Conservation (phyloP, 371 early-diverging fungal species). For the Mucor mucedo region DNA sequence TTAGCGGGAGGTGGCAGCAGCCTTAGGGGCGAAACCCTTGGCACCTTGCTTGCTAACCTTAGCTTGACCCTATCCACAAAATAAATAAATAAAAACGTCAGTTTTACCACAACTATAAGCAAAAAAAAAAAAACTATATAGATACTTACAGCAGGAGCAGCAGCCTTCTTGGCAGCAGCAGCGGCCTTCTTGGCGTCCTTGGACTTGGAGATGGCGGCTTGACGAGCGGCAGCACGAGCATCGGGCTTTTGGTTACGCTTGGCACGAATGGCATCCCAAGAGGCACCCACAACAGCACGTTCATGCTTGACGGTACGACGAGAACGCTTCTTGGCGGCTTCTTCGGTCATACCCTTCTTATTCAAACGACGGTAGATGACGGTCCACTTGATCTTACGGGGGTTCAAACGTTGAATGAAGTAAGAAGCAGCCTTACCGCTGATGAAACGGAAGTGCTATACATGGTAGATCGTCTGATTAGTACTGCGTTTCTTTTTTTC, state of each 20-base stretch:
- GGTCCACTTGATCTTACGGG: slow-evolving; percentile 97
- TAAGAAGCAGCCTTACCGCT: slow-evolving; percentile 95
- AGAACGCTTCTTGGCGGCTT: slow-evolving; percentile 94
- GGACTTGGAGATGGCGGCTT: slow-evolving; percentile 83
- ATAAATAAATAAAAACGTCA: slow-evolving; percentile 1
- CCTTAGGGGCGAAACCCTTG: slow-evolving; percentile 86
- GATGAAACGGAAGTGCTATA: slow-evolving; percentile 91
- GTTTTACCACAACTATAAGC: not conserved
- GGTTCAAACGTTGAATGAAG: slow-evolving; percentile 96
- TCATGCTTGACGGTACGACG: slow-evolving; percentile 94
- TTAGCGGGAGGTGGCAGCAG: slow-evolving; percentile 90
- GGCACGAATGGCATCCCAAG: slow-evolving; percentile 94
- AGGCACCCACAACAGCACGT: slow-evolving; percentile 95
- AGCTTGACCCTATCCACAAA: slow-evolving; percentile 53
- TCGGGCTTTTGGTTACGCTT: slow-evolving; percentile 96
- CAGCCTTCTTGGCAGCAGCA: slow-evolving; percentile 81
- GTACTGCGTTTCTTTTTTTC: not conserved
- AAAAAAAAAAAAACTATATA: too few relatives aligned
- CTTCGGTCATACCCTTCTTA: slow-evolving; percentile 98
- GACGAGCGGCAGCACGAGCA: slow-evolving; percentile 91
- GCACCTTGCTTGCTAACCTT: slow-evolving; percentile 89
- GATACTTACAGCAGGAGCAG: slow-evolving; percentile 47
- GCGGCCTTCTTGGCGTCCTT: slow-evolving; percentile 89
- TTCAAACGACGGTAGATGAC: slow-evolving; percentile 95
- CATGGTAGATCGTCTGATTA: not conserved